phyloP scores from a whole-genome alignment of 768 basidiomycete genomes.

The Chiua virens region DNA sequence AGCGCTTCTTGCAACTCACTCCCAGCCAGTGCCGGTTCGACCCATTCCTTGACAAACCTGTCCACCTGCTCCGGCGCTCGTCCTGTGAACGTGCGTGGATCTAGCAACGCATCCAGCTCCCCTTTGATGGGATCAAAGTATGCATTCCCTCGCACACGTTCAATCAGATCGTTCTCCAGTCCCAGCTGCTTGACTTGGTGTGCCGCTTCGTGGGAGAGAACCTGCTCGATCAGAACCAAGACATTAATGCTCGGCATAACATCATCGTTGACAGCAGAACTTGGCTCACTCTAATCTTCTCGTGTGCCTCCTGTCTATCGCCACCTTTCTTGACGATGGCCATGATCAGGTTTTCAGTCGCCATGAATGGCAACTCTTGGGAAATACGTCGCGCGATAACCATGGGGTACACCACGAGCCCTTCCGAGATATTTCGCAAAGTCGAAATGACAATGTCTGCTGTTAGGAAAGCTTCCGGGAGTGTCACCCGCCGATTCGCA shows the following conservation, averaged over 20 bases:
- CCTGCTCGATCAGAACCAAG: constrained; percentile 44
- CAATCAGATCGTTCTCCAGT: constrained; percentile 93
- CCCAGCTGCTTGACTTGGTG: constrained; percentile 94
- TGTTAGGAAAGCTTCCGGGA: constrained; percentile 96
- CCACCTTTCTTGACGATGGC: constrained; percentile 93
- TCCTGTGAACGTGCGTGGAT: constrained; percentile 88
- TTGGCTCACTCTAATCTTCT: constrained; percentile 79
- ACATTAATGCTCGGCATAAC: constrained; percentile 10
- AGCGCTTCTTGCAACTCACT: constrained; percentile 56
- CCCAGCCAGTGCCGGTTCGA: constrained; percentile 73
- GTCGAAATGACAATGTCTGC: constrained; percentile 96
- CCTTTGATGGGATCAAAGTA: constrained; percentile 89
- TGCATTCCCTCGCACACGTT: constrained; percentile 72
- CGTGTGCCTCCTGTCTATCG: constrained; percentile 95
- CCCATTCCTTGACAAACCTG: constrained; percentile 83
- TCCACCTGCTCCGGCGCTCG: constrained; percentile 96
- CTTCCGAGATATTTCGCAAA: constrained; percentile 94
- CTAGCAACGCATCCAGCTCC: constrained; percentile 75
- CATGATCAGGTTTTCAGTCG: constrained; percentile 99
- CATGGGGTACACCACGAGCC: constrained; percentile 97
- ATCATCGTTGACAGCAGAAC: constrained; percentile 11
- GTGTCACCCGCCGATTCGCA: constrained; percentile 93
- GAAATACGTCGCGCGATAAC: constrained; percentile 91
- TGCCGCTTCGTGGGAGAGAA: constrained; percentile 92
- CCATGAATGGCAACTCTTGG: constrained; percentile 99